Base-by-base conservation (phyloP, 768 basidiomycete species). In the Psilocybe cubensis region DNA sequence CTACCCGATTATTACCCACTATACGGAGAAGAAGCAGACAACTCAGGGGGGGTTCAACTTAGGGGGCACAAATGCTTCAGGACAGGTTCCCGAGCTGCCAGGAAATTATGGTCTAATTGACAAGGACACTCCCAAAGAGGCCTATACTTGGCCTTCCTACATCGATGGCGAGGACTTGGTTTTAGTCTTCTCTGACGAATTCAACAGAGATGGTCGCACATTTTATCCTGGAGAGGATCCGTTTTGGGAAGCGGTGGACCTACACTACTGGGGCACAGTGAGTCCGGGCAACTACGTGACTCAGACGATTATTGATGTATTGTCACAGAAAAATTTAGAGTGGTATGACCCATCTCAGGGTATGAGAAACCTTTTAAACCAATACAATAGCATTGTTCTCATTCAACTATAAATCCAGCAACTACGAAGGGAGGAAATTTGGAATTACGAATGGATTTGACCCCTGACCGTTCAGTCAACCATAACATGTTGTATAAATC, bases 131-230 rank as follows among this genome's bases (percentile, higher is more conserved):
- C 93, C 92, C 0, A 52, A 76, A 60, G 72, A 79, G 10, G 83
- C 81, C 3, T 73, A 75, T 67, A 80, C 81, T 54, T 78, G 85
- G 66, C 56, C 79, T 2, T 81, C 84, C 4, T 86, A 87, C 60
- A 69, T 78, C 24, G 80, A 85, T 6, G 67, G 67, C 44, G 84
- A 81, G 31, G 74, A 79, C 29, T 71, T 78, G 76, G 69, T 70
- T 67, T 75, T 90, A 49, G 84, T 92, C 17, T 95, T 92, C 72
- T 87, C 85, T 3, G 92, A 94, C 67, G 92, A 94, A 75, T 94
- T 95, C 70, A 84, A 94, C 60, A 70, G 69, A 23, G 89, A 89
- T 0, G 92, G 89, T 0, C 74, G 89, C 6, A 76, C 84, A 4
- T 91, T 91, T 65, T 87, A 85, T 68, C 80, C 85, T 6, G 90